Percentiles rank a stretch among this genome's conserved stretches.
These are phyloP conservation scores for Calonectria leucothoes DNA, from an alignment of 2,329 filamentous ascomycete genomes.

Conservation along the genomic window DNA sequence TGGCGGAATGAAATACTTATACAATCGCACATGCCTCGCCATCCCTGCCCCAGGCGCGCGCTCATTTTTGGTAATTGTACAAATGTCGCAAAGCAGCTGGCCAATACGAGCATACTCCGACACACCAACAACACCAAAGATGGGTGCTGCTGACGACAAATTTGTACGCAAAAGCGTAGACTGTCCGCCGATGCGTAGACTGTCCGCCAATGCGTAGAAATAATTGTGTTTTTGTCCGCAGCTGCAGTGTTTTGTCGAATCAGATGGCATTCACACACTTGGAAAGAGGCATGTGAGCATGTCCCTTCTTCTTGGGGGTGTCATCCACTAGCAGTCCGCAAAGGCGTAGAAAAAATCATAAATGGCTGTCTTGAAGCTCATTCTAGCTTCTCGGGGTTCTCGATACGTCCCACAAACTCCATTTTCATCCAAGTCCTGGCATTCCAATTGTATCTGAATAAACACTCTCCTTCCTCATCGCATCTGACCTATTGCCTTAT, in stretches of 20 bases:
- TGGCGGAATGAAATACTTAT: background rate
- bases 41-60: too few species aligned
- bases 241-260: background rate
- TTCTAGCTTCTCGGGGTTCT: background rate
- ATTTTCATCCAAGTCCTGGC: background rate
- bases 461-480: background rate
- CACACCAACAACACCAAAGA: too few species aligned
- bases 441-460: background rate
- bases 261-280: background rate
- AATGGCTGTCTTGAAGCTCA: background rate
- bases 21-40: too few species aligned
- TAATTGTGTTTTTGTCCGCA: too few species aligned
- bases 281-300: background rate
- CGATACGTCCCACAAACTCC: background rate
- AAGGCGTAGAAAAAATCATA: background rate
- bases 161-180: too few species aligned
- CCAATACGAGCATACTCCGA: background rate
- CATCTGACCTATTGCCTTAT: background rate
- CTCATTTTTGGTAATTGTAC: background rate
- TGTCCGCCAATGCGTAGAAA: background rate
- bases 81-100: too few species aligned
- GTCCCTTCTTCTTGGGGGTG: background rate
- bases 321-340: background rate
- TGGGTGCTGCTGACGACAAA: too few species aligned
- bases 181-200: background rate